Conservation (phyloP, 169 alveolate species). For the Plasmodium knowlesi region DNA sequence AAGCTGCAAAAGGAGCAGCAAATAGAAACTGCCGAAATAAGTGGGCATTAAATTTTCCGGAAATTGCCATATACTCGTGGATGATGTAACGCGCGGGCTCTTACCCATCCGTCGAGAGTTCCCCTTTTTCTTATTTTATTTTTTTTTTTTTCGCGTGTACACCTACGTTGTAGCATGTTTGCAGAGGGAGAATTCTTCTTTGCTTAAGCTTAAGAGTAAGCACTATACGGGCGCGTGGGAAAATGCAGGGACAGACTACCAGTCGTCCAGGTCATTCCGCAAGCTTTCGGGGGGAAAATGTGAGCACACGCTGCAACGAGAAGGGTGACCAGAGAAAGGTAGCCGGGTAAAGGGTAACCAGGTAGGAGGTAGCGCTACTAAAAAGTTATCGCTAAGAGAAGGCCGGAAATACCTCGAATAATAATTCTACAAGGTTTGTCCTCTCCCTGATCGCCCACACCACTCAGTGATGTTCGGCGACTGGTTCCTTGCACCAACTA, state of each 20-base stretch:
- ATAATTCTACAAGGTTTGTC: not conserved
- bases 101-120: not conserved
- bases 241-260: not conserved
- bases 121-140: not conserved
- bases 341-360: not conserved
- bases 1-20: too few relatives aligned
- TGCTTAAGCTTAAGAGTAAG: not conserved
- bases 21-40: not conserved
- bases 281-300: not conserved
- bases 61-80: not conserved
- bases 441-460: not conserved
- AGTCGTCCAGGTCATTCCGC: not conserved
- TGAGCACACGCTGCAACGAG: not conserved
- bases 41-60: not conserved
- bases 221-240: not conserved
- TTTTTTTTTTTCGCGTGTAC: not conserved
- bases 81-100: not conserved
- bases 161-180: not conserved
- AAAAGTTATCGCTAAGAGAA: not conserved
- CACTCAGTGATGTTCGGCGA: not conserved
- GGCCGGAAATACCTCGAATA: not conserved
- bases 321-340: not conserved
- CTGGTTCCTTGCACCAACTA: not conserved
- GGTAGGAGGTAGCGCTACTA: too few relatives aligned
- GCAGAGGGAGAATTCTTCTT: not conserved